Evolutionary conservation across 495 filamentous ascomycete species (phyloP).

Genomic region (Podospora conica): DNA sequence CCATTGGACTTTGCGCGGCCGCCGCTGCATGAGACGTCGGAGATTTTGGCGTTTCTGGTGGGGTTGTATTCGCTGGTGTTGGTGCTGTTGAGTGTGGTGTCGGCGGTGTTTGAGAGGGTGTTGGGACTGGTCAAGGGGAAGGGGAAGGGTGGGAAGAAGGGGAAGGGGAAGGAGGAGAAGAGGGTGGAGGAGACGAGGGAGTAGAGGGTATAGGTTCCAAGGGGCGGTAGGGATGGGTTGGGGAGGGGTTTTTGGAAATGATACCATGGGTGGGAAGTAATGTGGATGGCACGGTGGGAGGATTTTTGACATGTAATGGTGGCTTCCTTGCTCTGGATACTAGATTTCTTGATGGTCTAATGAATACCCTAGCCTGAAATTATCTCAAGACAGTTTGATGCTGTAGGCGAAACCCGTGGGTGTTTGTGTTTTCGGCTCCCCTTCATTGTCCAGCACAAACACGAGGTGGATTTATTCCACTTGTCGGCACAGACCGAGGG

Average conservation of each 20-base stretch:
- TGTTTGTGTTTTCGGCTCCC: no score
- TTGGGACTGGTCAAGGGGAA: not conserved
- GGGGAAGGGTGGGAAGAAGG: not conserved
- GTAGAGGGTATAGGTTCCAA: not conserved
- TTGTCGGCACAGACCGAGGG: no score
- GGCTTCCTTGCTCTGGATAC: not conserved
- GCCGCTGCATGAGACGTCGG: slow-evolving; percentile 26
- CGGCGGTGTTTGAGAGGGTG: slow-evolving; percentile 10
- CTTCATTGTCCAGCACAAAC: no score
- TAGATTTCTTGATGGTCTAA: not conserved
- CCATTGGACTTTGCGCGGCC: slow-evolving; percentile 25
- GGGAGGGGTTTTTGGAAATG: not conserved
- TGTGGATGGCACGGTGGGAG: not conserved
- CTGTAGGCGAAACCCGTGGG: no score
- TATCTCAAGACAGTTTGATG: no score
- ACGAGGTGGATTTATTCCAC: no score
- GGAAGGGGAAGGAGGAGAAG: not conserved
- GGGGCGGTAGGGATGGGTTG: not conserved
- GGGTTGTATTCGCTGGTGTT: slow-evolving; percentile 24
- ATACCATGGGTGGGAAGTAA: not conserved
- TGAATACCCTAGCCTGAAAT: not conserved
- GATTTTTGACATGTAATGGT: not conserved
- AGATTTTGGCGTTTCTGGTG: slow-evolving; percentile 25
- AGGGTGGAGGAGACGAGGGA: not conserved
- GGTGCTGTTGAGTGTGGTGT: slow-evolving; percentile 21